Percentiles rank a stretch among this genome's conserved stretches.
Conservation (phyloP, 345 rosid species). For the Brassica cretica region DNA sequence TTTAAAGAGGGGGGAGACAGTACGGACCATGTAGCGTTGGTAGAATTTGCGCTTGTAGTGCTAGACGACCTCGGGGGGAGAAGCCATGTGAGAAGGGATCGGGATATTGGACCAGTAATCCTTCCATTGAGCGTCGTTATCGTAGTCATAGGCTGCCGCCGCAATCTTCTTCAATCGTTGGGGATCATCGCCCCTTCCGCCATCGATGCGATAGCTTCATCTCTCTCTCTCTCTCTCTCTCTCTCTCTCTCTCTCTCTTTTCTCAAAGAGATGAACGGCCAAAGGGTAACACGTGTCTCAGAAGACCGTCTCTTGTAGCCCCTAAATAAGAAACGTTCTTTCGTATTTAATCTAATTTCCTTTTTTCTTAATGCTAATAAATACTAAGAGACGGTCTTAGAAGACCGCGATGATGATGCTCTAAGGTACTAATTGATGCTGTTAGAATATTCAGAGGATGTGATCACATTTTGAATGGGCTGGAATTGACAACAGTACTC, state of each 20-base stretch:
- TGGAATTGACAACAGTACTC: background rate
- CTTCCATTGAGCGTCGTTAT: conserved; percentile 79
- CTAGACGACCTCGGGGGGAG: conserved; percentile 80
- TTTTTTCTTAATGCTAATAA: no score
- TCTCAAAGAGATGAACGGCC: no score
- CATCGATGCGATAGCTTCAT: conserved; percentile 43
- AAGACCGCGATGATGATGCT: no score
- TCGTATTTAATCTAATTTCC: no score
- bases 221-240: no score
- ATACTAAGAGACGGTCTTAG: no score
- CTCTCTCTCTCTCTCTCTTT: no score
- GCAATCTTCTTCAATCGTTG: conserved; percentile 77
- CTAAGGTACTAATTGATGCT: background rate
- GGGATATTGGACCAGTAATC: conserved; percentile 94
- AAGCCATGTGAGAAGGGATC: conserved; percentile 86
- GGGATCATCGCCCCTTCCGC: conserved; percentile 76
- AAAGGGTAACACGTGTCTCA: no score
- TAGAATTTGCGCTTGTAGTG: conserved; percentile 97
- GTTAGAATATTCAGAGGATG: background rate
- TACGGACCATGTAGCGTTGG: conserved; percentile 77
- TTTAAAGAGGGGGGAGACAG: background rate
- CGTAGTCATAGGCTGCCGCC: conserved; percentile 91
- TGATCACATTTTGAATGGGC: background rate
- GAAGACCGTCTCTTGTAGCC: no score
- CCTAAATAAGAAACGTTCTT: no score